Evolutionary conservation across 192 early-diverging fungal species (phyloP).

Genomic region (Coemansia sp.): DNA sequence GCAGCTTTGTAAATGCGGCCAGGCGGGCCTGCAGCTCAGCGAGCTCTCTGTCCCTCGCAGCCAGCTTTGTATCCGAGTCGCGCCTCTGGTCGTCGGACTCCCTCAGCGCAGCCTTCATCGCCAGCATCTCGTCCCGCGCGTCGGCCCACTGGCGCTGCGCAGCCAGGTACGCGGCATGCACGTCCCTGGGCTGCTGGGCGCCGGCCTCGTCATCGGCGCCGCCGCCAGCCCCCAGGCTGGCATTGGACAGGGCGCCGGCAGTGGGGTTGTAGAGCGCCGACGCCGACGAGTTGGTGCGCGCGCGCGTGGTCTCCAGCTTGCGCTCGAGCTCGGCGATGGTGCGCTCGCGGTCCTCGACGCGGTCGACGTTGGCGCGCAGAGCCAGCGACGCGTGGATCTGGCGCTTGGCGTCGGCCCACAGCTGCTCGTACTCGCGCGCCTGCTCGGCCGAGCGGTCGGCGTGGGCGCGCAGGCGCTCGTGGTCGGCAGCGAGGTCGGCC

Average conservation of each 20-base stretch:
- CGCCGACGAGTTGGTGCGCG: constrained; percentile 13
- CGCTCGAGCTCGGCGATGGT: constrained; percentile 47
- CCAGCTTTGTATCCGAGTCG: constrained; percentile 35
- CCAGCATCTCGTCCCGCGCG: constrained; percentile 43
- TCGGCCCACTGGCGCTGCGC: constrained; percentile 51
- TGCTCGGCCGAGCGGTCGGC: constrained; percentile 26
- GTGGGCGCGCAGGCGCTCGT: constrained; percentile 26
- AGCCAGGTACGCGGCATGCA: constrained; percentile 43
- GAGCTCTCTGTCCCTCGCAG: constrained; percentile 43
- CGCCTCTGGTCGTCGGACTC: constrained; percentile 47
- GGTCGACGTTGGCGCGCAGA: constrained; percentile 33
- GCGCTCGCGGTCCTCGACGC: constrained; percentile 46
- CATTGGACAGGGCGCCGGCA: constrained; percentile 7
- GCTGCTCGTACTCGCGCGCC: constrained; percentile 39
- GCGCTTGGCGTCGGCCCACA: constrained; percentile 41
- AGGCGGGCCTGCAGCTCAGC: constrained; percentile 42
- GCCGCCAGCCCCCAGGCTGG: constrained; percentile 25
- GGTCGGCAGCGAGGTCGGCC: constrained; percentile 17
- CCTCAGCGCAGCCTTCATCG: constrained; percentile 34
- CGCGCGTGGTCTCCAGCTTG: constrained; percentile 31
- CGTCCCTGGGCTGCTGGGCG: constrained; percentile 16
- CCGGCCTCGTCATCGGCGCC: background rate
- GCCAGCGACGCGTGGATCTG: constrained; percentile 34
- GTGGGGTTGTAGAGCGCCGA: background rate
- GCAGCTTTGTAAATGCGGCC: constrained; percentile 37